Conservation (phyloP, 2,329 filamentous ascomycete genomes). For the Penicillium vulpinum region DNA sequence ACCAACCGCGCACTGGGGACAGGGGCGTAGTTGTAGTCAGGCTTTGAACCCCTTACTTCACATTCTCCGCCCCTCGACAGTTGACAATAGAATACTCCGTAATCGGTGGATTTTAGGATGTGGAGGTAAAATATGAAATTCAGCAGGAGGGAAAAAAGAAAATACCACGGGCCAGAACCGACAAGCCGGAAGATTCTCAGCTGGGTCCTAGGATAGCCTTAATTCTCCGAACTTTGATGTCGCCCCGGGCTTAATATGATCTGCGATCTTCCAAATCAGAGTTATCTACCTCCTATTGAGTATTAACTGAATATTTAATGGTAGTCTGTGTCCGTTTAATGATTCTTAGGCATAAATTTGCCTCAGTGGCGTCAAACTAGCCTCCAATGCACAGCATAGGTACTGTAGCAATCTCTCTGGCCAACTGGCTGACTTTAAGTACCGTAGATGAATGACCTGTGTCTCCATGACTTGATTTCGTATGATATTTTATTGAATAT, state of each 20-base stretch:
- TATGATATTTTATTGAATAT: no score
- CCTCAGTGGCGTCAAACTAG: background rate
- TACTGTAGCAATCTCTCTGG: background rate
- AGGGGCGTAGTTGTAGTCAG: background rate
- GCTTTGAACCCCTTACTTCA: constrained; percentile 3
- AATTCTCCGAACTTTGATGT: background rate
- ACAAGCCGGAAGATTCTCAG: background rate
- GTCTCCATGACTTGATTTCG: background rate
- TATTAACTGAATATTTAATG: no score
- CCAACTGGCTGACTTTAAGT: background rate
- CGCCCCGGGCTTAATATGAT: background rate
- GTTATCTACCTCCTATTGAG: background rate
- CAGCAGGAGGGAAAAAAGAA: background rate
- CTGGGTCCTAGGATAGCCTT: background rate
- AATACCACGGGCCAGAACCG: background rate
- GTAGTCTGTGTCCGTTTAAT: background rate
- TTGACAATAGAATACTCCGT: background rate
- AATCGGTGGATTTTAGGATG: background rate
- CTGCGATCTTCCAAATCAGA: background rate
- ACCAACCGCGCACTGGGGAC: background rate
- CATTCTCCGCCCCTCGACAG: background rate
- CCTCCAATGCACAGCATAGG: background rate
- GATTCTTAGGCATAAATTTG: background rate
- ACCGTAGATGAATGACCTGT: background rate
- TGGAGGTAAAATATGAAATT: background rate